These are phyloP conservation scores for Mycosarcoma maydis DNA, from an alignment of 1,284 basidiomycete species.

Conservation along the genomic window DNA sequence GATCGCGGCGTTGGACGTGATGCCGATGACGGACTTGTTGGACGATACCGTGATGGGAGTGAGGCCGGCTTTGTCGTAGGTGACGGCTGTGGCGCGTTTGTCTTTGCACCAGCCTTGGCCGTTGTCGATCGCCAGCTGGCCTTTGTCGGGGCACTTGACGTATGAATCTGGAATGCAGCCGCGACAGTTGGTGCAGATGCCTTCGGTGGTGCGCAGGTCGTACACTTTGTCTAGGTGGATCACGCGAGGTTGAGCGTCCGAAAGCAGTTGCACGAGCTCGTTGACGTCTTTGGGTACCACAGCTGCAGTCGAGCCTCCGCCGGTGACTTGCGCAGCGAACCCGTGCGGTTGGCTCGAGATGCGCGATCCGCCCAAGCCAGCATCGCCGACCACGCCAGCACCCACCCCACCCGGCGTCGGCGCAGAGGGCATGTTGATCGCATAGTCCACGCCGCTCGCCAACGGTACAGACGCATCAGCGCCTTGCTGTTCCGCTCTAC, in stretches of 20 bases:
- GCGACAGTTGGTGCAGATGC: constrained; percentile 57
- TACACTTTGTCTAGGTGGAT: constrained; percentile 66
- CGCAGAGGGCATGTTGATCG: constrained; percentile 6
- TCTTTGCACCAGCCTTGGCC: constrained; percentile 65
- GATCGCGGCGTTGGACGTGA: constrained; percentile 61
- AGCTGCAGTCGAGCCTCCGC: constrained; percentile 66
- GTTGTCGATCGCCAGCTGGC: constrained; percentile 65
- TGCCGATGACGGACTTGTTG: constrained; percentile 34
- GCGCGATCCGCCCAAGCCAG: not conserved
- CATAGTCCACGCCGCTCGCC: constrained; percentile 1
- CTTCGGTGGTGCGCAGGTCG: constrained; percentile 64
- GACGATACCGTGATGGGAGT: constrained; percentile 10
- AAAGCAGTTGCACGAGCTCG: constrained; percentile 65
- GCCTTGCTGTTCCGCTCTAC: too few species aligned
- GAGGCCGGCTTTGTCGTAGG: constrained; percentile 54
- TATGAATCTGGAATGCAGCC: constrained; percentile 43
- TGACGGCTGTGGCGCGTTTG: constrained; percentile 15
- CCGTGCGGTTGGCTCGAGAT: constrained; percentile 30
- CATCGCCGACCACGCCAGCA: too few species aligned
- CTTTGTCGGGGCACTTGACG: constrained; percentile 63
- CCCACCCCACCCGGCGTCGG: too few species aligned
- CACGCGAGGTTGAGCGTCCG: constrained; percentile 62
- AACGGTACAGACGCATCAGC: not conserved
- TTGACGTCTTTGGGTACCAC: constrained; percentile 63
- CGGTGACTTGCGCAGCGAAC: constrained; percentile 66